Evolutionary conservation across 176 grass and related monocot genomes (phyloP).

Genomic region (Zoysia pacifica): DNA sequence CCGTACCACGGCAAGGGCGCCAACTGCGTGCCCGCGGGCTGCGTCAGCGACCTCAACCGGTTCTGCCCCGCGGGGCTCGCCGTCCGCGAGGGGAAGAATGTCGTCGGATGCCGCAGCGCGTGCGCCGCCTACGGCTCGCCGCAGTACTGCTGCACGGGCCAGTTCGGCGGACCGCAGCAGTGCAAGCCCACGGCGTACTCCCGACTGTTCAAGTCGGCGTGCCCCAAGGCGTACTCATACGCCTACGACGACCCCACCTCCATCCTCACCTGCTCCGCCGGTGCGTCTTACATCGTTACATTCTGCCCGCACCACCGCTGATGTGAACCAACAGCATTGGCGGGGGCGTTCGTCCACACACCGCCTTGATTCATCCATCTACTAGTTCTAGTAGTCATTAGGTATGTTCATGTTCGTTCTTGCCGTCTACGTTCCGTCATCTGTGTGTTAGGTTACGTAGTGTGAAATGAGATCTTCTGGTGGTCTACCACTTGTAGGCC

Average conservation of each 20-base stretch:
- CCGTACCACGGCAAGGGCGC: slow-evolving; percentile 61
- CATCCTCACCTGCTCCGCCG: slow-evolving; percentile 82
- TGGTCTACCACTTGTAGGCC: slow-evolving; percentile 45
- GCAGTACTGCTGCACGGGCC: slow-evolving; percentile 90
- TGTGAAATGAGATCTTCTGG: slow-evolving; percentile 19
- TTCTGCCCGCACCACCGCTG: slow-evolving; percentile 80
- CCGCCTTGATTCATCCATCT: not conserved
- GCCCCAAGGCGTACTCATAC: slow-evolving; percentile 91
- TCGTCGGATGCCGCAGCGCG: slow-evolving; percentile 86
- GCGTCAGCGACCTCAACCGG: slow-evolving; percentile 90
- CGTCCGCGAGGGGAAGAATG: slow-evolving; percentile 45
- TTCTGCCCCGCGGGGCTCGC: slow-evolving; percentile 77
- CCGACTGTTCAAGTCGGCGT: slow-evolving; percentile 81
- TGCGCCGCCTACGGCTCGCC: slow-evolving; percentile 69
- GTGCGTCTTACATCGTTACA: slow-evolving; percentile 84
- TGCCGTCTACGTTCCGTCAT: not conserved
- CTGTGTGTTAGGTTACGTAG: not conserved
- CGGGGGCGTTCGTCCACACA: not conserved
- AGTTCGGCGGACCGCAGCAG: slow-evolving; percentile 70
- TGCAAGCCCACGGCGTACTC: slow-evolving; percentile 95
- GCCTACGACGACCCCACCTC: slow-evolving; percentile 85
- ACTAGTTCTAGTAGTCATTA: not conserved
- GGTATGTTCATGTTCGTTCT: not conserved
- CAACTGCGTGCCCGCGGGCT: slow-evolving; percentile 64
- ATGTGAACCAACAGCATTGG: not conserved